Base-by-base conservation (phyloP, 1,139 yeast species). In the Komagataea norvegica region DNA sequence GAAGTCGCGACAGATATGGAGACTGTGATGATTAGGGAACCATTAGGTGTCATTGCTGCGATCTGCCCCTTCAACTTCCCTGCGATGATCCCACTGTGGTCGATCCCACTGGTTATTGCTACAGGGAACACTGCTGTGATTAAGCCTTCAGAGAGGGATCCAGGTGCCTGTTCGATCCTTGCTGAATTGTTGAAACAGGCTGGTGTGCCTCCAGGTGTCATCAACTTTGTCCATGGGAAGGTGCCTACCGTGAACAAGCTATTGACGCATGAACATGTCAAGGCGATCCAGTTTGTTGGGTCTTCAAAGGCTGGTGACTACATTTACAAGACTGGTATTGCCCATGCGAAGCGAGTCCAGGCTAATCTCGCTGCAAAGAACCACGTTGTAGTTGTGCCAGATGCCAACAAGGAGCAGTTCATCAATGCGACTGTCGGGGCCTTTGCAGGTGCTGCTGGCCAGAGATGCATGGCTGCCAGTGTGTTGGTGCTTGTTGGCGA, bases 401-500 rank as follows among this genome's bases (percentile, higher is more conserved):
- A 81, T 54, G 87, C 89, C 24, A 73, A 78, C 62, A 77, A 76
- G 59, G 61, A 64, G 46, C 83, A 77, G 48, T 77, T 84, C 41
- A 63, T 82, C 48, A 79, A 77, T 56, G 80, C 86, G 20, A 64
- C 81, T 31, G 79, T 70, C 40, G 89, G 89, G 33, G 88, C 91
- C 31, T 86, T 87, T 17, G 82, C 83, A 54, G 91, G 91, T 29
- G 91, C 91, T 43, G 89, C 89, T 25, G 91, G 91, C 43, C 89
- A 81, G 65, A 74, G 91, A 60, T 81, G 91, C 62, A 81, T 82
- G 89, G 89, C 89, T 11, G 77, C 83, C 33, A 76, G 84, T 13
- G 87, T 79, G 5, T 68, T 81, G 46, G 86, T 81, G 16, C 74
- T 87, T n/a, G 88, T 82, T 20, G 89, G 89, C 17, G 71, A 74